Conservation (phyloP, 768 basidiomycete species). For the Panaeolus cyanescens region DNA sequence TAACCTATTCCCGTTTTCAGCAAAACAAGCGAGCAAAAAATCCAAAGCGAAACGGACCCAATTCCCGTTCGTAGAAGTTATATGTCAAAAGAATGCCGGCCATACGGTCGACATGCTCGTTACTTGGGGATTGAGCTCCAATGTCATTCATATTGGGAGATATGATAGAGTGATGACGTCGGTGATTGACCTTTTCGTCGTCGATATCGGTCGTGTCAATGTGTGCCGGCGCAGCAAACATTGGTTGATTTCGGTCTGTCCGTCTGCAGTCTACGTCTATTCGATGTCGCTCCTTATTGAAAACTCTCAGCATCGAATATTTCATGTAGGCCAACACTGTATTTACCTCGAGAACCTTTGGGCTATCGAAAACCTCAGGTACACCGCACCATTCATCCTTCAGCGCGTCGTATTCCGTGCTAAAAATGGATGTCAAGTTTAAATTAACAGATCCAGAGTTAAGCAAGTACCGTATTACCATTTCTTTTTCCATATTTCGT, state of each 20-base stretch:
- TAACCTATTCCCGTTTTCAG: constrained; percentile 56
- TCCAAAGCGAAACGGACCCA: constrained; percentile 54
- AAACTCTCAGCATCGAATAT: constrained; percentile 4
- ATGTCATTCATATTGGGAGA: constrained; percentile 73
- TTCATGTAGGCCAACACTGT: constrained; percentile 11
- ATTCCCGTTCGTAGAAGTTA: constrained; percentile 85
- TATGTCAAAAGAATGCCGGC: constrained; percentile 87
- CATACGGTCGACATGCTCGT: constrained; percentile 90
- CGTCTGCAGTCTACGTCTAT: constrained; percentile 97
- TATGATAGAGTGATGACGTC: constrained; percentile 66
- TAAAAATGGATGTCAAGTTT: constrained; percentile 25
- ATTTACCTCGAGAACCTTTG: constrained; percentile 77
- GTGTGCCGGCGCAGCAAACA: constrained; percentile 62
- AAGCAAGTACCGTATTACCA: constrained; percentile 39
- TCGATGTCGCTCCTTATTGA: constrained; percentile 77
- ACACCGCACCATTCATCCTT: constrained; percentile 85
- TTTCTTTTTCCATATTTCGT: constrained; percentile 61
- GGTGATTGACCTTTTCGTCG: constrained; percentile 53
- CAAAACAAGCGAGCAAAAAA: constrained; percentile 1
- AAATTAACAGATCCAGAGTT: background rate
- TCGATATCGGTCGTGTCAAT: constrained; percentile 37
- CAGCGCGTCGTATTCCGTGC: constrained; percentile 66
- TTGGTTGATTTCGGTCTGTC: constrained; percentile 91
- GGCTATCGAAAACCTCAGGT: constrained; percentile 78
- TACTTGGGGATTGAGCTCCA: constrained; percentile 86